A percentile compares a stretch with the other conserved stretches of the same genome.
These are phyloP conservation scores for Claviceps capensis DNA, from an alignment of 2,329 filamentous ascomycete species.

Conservation along the genomic window DNA sequence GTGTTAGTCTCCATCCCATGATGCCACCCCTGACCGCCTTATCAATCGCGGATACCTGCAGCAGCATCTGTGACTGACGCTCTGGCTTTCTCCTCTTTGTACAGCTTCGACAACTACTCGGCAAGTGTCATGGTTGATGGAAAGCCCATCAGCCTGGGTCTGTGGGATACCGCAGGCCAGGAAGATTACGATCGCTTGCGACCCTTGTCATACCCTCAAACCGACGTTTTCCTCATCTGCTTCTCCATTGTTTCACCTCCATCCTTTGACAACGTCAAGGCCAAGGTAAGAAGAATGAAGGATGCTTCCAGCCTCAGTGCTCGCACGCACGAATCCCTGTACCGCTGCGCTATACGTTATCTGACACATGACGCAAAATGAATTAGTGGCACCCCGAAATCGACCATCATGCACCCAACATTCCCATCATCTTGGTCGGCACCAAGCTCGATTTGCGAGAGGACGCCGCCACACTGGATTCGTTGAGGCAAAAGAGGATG, in stretches of 20 bases:
- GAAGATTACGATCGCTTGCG: slow-evolving; percentile 95
- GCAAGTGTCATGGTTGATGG: slow-evolving; percentile 98
- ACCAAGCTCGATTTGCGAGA: slow-evolving; percentile 95
- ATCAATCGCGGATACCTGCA: slow-evolving; percentile 1
- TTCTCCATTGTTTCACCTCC: slow-evolving; percentile 97
- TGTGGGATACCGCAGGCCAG: slow-evolving; percentile 98
- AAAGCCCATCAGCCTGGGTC: slow-evolving; percentile 87
- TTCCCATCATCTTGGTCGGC: slow-evolving; percentile 92
- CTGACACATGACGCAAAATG: background rate
- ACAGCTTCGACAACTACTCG: slow-evolving; percentile 95
- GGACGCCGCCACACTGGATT: slow-evolving; percentile 68
- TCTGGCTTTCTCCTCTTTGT: slow-evolving; percentile 5
- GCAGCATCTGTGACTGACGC: slow-evolving; percentile 2
- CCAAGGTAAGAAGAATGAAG: slow-evolving; percentile 54
- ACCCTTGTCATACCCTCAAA: slow-evolving; percentile 94
- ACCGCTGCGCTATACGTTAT: background rate
- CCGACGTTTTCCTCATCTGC: slow-evolving; percentile 95
- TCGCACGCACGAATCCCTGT: too few relatives aligned
- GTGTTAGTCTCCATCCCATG: slow-evolving; percentile 49
- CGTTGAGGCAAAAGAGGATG: slow-evolving; percentile 83
- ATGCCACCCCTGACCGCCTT: slow-evolving; percentile 2
- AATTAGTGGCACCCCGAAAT: slow-evolving; percentile 91
- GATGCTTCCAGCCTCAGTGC: background rate
- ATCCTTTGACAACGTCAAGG: slow-evolving; percentile 97
- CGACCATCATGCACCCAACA: slow-evolving; percentile 86